Conservation (phyloP, 768 basidiomycete genomes). For the Plicaturopsis crispa region DNA sequence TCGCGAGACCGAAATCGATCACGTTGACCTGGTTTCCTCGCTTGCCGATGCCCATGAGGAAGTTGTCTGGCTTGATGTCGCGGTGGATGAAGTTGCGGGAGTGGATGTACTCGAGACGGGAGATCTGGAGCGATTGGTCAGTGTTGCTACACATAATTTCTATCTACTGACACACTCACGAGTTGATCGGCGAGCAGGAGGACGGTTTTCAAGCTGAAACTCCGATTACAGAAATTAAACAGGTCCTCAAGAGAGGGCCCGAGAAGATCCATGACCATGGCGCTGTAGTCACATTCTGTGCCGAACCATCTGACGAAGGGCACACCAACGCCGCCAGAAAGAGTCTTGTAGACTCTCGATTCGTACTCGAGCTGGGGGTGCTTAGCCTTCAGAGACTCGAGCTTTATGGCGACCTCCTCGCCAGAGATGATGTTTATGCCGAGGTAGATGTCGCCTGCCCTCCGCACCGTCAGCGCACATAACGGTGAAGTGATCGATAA, state of each 20-base stretch:
- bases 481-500: constrained; percentile 2
- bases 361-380: constrained; percentile 99
- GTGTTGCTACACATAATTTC: constrained; percentile 11
- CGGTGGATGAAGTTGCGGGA: constrained; percentile 97
- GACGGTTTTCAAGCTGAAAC: constrained; percentile 96
- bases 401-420: constrained; percentile 99
- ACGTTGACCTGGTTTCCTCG: constrained; percentile 99
- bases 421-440: constrained; percentile 99
- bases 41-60: constrained; percentile 99
- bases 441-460: constrained; percentile 92
- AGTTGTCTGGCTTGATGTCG: constrained; percentile 99
- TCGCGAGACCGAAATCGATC: constrained; percentile 96
- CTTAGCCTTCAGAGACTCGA: constrained; percentile 99
- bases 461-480: not conserved
- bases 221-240: constrained; percentile 95
- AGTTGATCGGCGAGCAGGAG: constrained; percentile 94
- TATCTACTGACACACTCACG: constrained; percentile 37
- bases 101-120: constrained; percentile 98
- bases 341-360: constrained; percentile 92
- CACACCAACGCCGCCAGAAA: constrained; percentile 97
- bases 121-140: constrained; percentile 72
- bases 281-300: constrained; percentile 98
- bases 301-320: constrained; percentile 97
- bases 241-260: constrained; percentile 88
- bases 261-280: constrained; percentile 97